Evolutionary conservation across 2,329 filamentous ascomycete species (phyloP).

Genomic region (Macroventuria anomochaeta): DNA sequence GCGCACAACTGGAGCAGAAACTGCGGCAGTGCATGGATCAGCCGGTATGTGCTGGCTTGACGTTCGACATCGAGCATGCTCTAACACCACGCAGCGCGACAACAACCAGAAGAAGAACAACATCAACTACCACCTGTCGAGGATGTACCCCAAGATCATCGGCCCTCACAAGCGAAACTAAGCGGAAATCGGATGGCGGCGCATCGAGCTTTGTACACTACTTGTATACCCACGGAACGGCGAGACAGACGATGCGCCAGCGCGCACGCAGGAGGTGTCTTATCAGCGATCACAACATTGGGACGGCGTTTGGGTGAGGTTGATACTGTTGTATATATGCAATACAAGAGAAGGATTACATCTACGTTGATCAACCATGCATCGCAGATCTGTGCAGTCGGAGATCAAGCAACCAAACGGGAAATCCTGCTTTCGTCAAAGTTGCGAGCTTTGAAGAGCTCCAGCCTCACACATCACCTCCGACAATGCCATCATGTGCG

Average conservation of each 20-base stretch:
- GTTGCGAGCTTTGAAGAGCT: background rate
- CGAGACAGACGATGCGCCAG: constrained; percentile 17
- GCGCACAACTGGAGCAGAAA: constrained; percentile 65
- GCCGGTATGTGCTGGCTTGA: constrained; percentile 61
- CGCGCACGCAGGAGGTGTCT: constrained; percentile 27
- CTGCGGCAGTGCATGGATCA: constrained; percentile 79
- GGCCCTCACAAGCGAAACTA: constrained; percentile 71
- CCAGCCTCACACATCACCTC: constrained; percentile 1
- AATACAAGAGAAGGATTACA: constrained; percentile 14
- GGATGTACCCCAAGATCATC: constrained; percentile 77
- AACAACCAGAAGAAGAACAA: constrained; percentile 69
- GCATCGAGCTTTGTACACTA: constrained; percentile 33
- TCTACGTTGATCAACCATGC: constrained; percentile 2
- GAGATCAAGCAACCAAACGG: background rate
- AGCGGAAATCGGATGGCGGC: background rate
- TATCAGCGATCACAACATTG: constrained; percentile 25
- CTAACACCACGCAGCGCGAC: constrained; percentile 57
- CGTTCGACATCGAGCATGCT: background rate
- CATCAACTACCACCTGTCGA: constrained; percentile 89
- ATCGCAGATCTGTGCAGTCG: constrained; percentile 6
- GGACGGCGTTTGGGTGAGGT: constrained; percentile 25
- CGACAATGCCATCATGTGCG: constrained; percentile 11
- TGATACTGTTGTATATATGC: constrained; percentile 23
- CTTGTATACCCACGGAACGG: constrained; percentile 29
- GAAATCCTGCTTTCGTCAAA: constrained; percentile 3